Conservation (phyloP, 1,139 yeast genomes). For the Geotrichum bryndzae region DNA sequence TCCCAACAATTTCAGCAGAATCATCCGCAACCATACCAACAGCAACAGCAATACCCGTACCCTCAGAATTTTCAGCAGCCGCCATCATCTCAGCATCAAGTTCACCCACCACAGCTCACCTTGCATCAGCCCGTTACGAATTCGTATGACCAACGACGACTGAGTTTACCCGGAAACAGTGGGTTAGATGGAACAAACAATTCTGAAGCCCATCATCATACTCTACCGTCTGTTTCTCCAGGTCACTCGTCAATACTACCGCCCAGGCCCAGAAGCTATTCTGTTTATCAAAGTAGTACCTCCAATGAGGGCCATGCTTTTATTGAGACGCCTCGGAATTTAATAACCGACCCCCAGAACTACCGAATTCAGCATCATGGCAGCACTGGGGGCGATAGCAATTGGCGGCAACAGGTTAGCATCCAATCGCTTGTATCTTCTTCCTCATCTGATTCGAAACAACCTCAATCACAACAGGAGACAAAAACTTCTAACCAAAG, state of each 20-base stretch:
- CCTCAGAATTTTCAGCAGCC: background rate
- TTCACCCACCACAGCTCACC: background rate
- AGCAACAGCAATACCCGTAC: background rate
- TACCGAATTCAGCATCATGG: constrained; percentile 1
- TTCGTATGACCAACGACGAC: background rate
- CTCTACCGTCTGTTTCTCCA: background rate
- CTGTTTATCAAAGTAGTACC: constrained; percentile 1
- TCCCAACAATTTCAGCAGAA: background rate
- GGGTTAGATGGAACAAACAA: background rate
- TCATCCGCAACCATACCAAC: background rate
- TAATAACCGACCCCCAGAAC: constrained; percentile 8
- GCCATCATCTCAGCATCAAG: background rate
- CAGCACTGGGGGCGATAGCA: background rate
- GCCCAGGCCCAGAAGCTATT: background rate
- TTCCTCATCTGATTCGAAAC: background rate
- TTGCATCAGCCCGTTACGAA: background rate
- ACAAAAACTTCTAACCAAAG: background rate
- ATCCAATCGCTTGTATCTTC: constrained; percentile 4
- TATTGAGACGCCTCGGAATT: background rate
- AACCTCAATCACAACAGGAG: background rate
- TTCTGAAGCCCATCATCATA: background rate
- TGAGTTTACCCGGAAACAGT: background rate
- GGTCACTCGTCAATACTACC: background rate
- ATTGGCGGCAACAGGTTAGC: constrained; percentile 10
- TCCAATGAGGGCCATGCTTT: background rate